Conservation (phyloP, 176 grass and related monocot genomes). For the Carex parvula region DNA sequence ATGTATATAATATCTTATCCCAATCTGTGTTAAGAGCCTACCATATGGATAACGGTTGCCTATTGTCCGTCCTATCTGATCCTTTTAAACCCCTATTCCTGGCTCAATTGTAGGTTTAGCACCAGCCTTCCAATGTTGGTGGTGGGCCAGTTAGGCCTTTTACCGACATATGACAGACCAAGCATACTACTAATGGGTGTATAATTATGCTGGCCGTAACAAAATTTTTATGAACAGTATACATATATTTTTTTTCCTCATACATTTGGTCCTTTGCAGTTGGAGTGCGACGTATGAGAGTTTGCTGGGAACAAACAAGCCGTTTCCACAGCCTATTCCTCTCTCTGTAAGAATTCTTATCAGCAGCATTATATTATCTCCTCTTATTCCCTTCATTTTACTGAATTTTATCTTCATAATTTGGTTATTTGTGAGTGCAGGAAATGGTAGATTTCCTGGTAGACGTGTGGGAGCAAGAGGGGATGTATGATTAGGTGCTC, state of each 20-base stretch:
- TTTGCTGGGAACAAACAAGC: conserved; percentile 82
- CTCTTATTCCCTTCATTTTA: not conserved
- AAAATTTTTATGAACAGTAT: not conserved
- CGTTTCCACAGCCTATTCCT: conserved; percentile 72
- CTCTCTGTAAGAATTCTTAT: conserved; percentile 54
- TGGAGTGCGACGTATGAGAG: conserved; percentile 77
- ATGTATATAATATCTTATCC: not conserved
- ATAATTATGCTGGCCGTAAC: not conserved
- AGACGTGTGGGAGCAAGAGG: conserved; percentile 89
- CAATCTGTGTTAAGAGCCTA: not conserved
- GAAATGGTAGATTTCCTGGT: conserved; percentile 98
- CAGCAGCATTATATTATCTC: not conserved
- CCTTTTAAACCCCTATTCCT: not conserved
- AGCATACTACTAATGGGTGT: not conserved
- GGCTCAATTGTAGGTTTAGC: not conserved
- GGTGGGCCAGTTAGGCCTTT: not conserved
- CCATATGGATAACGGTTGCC: not conserved
- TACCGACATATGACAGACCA: not conserved
- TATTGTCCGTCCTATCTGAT: not conserved
- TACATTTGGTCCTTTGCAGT: conserved; percentile 40
- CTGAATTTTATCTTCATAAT: conserved; percentile 2
- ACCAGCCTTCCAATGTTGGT: not conserved
- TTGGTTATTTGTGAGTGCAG: conserved; percentile 46
- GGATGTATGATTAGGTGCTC: conserved; percentile 59
- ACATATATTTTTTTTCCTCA: not conserved